Evolutionary conservation across 371 early-diverging fungal species (phyloP).

Genomic region (Mucor sp.): DNA sequence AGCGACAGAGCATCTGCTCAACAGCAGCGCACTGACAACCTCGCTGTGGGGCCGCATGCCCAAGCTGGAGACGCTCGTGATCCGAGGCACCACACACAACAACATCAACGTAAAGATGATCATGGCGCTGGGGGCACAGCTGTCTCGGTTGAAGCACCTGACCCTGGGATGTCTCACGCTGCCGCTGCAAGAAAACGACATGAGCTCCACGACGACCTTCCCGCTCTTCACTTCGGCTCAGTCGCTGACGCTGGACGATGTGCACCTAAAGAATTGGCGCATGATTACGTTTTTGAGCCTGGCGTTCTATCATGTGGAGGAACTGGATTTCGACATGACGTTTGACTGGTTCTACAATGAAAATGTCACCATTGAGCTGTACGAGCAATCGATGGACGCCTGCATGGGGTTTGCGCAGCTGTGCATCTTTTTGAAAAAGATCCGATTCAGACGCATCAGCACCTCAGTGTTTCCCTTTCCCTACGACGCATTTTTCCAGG

Average conservation of each 20-base stretch:
- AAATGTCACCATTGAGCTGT: slow-evolving; percentile 22
- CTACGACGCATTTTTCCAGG: slow-evolving; percentile 32
- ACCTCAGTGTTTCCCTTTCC: slow-evolving; percentile 29
- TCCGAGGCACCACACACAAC: slow-evolving; percentile 14
- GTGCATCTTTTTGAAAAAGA: slow-evolving; percentile 22
- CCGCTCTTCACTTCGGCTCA: slow-evolving; percentile 21
- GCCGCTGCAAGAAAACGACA: slow-evolving; percentile 17
- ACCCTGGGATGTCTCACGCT: slow-evolving; percentile 21
- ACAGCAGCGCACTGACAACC: slow-evolving; percentile 6
- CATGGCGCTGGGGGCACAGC: slow-evolving; percentile 26
- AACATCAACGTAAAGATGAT: slow-evolving; percentile 20
- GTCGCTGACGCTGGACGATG: slow-evolving; percentile 21
- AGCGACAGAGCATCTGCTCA: slow-evolving; percentile 6
- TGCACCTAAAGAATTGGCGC: slow-evolving; percentile 24
- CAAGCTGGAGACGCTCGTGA: slow-evolving; percentile 12
- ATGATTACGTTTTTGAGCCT: slow-evolving; percentile 26
- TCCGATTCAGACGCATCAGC: slow-evolving; percentile 21
- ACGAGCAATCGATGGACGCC: slow-evolving; percentile 29
- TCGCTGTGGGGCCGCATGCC: slow-evolving; percentile 23
- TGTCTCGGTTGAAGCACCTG: slow-evolving; percentile 19
- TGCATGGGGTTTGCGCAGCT: slow-evolving; percentile 32
- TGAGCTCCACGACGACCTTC: slow-evolving; percentile 19
- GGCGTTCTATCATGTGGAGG: slow-evolving; percentile 26
- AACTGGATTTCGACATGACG: slow-evolving; percentile 28
- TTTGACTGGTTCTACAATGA: slow-evolving; percentile 33